phyloP scores from a whole-genome alignment of 2,329 filamentous ascomycete species.

The Fusarium azukiicola region DNA sequence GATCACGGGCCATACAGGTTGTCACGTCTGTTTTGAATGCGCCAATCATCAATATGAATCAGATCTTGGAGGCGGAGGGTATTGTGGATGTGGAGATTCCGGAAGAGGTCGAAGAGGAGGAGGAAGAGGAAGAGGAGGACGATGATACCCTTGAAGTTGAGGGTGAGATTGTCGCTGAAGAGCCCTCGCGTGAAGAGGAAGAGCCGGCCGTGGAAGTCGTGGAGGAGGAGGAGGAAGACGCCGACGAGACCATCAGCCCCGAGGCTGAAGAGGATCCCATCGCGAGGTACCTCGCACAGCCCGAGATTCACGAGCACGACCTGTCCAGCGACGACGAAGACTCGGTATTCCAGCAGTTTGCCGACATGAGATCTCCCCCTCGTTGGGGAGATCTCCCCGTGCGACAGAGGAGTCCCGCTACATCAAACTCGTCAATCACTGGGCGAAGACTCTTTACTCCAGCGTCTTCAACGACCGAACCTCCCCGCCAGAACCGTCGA shows the following conservation, averaged over 20 bases:
- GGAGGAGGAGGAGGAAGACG: background rate
- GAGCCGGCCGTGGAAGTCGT: background rate
- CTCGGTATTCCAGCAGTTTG: slow-evolving; percentile 14
- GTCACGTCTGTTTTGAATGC: slow-evolving; percentile 43
- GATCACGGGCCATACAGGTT: slow-evolving; percentile 31
- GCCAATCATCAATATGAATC: slow-evolving; percentile 37
- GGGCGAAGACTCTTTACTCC: slow-evolving; percentile 32
- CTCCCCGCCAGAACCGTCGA: background rate
- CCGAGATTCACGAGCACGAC: slow-evolving; percentile 29
- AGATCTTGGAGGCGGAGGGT: slow-evolving; percentile 47
- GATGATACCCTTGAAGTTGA: background rate
- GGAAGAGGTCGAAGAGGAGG: background rate
- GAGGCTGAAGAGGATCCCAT: slow-evolving; percentile 19
- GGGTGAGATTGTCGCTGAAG: background rate
- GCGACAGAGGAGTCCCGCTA: slow-evolving; percentile 36
- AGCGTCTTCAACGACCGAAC: slow-evolving; percentile 19
- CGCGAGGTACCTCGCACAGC: slow-evolving; percentile 6
- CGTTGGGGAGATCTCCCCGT: slow-evolving; percentile 33
- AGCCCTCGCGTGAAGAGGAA: background rate
- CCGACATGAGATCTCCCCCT: slow-evolving; percentile 14
- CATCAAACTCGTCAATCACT: slow-evolving; percentile 34
- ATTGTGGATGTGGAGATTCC: slow-evolving; percentile 43
- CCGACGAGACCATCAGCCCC: background rate
- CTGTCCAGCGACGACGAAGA: slow-evolving; percentile 16
- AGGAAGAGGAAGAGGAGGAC: background rate